Evolutionary conservation across 2,329 filamentous ascomycete species (phyloP), one percentile per base, ranked within the genome.

Genomic region (Helotiales sp.): DNA sequence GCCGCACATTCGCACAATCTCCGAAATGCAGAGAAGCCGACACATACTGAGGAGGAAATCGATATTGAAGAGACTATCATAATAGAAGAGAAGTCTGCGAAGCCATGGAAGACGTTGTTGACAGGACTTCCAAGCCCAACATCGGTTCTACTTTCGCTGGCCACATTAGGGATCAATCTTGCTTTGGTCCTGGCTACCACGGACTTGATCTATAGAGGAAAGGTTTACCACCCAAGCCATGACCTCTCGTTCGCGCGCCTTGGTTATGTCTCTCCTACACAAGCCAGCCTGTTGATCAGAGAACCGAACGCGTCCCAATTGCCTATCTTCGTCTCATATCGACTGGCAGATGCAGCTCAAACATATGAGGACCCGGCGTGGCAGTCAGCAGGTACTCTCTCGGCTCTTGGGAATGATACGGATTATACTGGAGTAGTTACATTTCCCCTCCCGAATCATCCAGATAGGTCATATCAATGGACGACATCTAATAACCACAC

Each of bases 171-270:
- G 27, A 81, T 95, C 71, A 98, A 98, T 71, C 69, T 85, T 17
- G 74, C 81, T 2, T 76, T 95, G 38, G 80, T 91, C 5, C 77
- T 83, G 8, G 83, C 93, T 73, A 83, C 87, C 0, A 80, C 87
- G 25, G 95, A 99, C 72, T 83, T 93, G 36, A 79, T 96, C 13
- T 92, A 90, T 69, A 84, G 89, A 19, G 88, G 89, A 1, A 84
- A 85, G 10, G 72, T 87, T 58, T 81, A 88, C 31, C 81, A 96
- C 71, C 85, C 88, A 3, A 85, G 80, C 25, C 77, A 90, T 27
- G 86, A 96, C 63, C 77, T 96, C 10, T 90, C 92, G 0, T 96
- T 99, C 71, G 90, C 90, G 38, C 84, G 95, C 8, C 78, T 96
- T 15, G 95, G 95, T 25, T 93, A 93, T 71, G 88, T 98, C 27